Conservation (phyloP, 495 filamentous ascomycete species). For the Saxispiralis lemnorum region DNA sequence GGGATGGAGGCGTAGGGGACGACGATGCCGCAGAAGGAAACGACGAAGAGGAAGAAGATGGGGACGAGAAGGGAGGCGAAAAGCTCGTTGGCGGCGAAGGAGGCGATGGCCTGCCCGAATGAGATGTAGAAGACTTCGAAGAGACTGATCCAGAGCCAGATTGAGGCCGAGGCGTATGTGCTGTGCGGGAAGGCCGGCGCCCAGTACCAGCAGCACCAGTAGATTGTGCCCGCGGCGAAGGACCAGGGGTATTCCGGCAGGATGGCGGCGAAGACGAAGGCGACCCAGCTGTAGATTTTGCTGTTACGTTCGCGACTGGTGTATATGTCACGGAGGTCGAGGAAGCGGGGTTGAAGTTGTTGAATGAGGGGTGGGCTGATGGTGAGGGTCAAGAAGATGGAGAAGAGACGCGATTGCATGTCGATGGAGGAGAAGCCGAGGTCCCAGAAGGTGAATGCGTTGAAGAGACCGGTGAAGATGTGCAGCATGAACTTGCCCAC, state of each 20-base stretch:
- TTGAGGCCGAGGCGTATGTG: conserved; percentile 29
- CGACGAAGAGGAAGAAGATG: conserved; percentile 40
- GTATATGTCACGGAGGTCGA: conserved; percentile 35
- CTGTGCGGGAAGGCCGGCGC: conserved; percentile 36
- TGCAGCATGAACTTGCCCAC: conserved; percentile 51
- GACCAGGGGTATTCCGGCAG: conserved; percentile 16
- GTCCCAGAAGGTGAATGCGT: conserved; percentile 76
- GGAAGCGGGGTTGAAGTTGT: conserved; percentile 37
- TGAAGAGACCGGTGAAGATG: conserved; percentile 43
- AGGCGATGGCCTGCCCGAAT: conserved; percentile 60
- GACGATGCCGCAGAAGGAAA: conserved; percentile 46
- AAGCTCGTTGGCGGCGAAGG: conserved; percentile 53
- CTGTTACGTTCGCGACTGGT: conserved; percentile 35
- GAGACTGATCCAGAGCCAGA: conserved; percentile 43
- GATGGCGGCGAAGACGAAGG: conserved; percentile 34
- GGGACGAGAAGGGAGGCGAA: conserved; percentile 42
- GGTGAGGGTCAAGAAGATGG: conserved; percentile 37
- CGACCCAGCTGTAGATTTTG: conserved; percentile 39
- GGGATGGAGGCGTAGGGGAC: conserved; percentile 32
- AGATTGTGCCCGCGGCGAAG: conserved; percentile 40
- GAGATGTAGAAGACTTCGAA: conserved; percentile 59
- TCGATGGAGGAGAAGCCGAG: conserved; percentile 54
- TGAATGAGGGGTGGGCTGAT: conserved; percentile 33
- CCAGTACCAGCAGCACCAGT: conserved; percentile 36
- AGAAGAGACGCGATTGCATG: conserved; percentile 48